These are phyloP conservation scores for Fraxinus albicans DNA, from an alignment of 305 asterid species.

Conservation along the genomic window DNA sequence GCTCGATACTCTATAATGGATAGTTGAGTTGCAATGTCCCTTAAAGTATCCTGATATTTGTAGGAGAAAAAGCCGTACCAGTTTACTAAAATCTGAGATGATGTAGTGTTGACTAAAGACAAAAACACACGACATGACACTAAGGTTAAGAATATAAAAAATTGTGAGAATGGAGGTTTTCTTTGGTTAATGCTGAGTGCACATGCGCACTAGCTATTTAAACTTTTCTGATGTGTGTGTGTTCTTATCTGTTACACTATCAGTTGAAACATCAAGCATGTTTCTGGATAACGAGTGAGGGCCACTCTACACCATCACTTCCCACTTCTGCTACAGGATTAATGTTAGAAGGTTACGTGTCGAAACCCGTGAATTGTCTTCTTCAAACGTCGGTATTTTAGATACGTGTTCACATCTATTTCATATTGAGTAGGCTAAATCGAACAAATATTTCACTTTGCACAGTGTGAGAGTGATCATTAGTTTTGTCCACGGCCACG, in stretches of 20 bases:
- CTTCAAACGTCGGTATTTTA: neutral
- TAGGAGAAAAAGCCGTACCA: neutral
- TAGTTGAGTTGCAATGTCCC: neutral
- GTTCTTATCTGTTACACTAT: constrained; percentile 23
- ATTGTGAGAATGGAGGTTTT: neutral
- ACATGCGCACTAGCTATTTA: constrained; percentile 11
- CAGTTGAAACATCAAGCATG: neutral
- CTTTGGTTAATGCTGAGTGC: constrained; percentile 18
- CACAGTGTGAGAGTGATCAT: neutral
- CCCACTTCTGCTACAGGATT: neutral
- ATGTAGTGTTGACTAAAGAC: neutral
- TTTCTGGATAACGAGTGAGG: neutral
- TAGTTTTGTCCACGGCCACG: neutral
- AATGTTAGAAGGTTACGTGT: neutral
- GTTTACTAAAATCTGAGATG: neutral
- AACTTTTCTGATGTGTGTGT: constrained; percentile 6
- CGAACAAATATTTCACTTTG: neutral
- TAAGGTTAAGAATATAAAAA: neutral
- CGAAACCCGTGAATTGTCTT: neutral
- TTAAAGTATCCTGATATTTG: neutral
- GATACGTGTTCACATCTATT: neutral
- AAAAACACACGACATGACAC: neutral
- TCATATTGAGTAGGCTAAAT: neutral
- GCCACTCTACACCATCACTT: neutral
- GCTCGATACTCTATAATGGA: neutral